Conservation (phyloP, 2,329 filamentous ascomycete genomes). For the Aspergillus quadricinctus region DNA sequence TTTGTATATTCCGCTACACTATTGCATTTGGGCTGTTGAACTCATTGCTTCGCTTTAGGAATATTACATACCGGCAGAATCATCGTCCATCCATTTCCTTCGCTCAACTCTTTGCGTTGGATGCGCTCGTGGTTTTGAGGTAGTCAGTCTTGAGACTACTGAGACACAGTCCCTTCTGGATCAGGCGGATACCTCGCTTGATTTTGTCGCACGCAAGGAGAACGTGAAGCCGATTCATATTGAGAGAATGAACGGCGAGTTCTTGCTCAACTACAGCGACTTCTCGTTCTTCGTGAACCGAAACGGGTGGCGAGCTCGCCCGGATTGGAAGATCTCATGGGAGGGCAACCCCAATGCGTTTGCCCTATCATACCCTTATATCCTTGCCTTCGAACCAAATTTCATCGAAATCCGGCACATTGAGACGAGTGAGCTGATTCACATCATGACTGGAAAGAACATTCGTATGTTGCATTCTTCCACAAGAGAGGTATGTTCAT, state of each 20-base stretch:
- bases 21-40: not conserved
- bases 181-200: slow-evolving; percentile 93
- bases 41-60: slow-evolving; percentile 50
- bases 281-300: slow-evolving; percentile 99
- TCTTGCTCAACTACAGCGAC: slow-evolving; percentile 95
- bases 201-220: slow-evolving; percentile 93
- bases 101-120: slow-evolving; percentile 95
- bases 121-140: slow-evolving; percentile 92
- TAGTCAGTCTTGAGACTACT: slow-evolving; percentile 93
- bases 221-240: slow-evolving; percentile 95
- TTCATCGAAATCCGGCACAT: slow-evolving; percentile 97
- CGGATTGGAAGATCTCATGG: slow-evolving; percentile 97
- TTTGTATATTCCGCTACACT: slow-evolving; percentile 23
- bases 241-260: slow-evolving; percentile 93
- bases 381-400: slow-evolving; percentile 92
- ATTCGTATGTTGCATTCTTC: slow-evolving; percentile 97
- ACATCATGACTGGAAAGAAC: slow-evolving; percentile 94
- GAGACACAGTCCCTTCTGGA: slow-evolving; percentile 96
- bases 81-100: slow-evolving; percentile 96
- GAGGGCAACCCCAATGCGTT: slow-evolving; percentile 90
- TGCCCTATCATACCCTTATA: slow-evolving; percentile 93
- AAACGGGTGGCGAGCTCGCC: slow-evolving; percentile 92
- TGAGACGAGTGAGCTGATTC: slow-evolving; percentile 83
- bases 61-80: slow-evolving; percentile 97
- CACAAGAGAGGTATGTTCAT: slow-evolving; percentile 76